Conservation (phyloP, 805 yeast species). For the Metschnikowia orientalis region DNA sequence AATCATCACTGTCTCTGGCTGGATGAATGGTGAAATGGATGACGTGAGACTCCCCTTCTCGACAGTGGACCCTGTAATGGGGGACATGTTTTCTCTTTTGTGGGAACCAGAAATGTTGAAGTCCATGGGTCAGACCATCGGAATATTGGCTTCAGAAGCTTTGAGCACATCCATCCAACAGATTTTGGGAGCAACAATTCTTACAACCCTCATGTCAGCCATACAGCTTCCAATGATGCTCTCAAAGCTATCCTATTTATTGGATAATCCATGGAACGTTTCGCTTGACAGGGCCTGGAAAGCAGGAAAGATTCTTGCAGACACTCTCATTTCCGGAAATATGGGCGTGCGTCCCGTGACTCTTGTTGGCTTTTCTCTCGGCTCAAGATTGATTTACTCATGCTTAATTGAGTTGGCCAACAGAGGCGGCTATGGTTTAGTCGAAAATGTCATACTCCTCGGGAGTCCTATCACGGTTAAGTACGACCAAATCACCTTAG, state of each 20-base stretch:
- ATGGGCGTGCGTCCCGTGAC: constrained; percentile 92
- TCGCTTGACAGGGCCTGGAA: constrained; percentile 96
- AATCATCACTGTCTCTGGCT: constrained; percentile 87
- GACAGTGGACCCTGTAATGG: constrained; percentile 96
- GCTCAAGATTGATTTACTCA: constrained; percentile 87
- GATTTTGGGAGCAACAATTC: constrained; percentile 83
- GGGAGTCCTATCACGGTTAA: constrained; percentile 86
- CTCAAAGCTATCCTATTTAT: constrained; percentile 78
- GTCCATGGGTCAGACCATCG: constrained; percentile 94
- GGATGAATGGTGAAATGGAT: constrained; percentile 95
- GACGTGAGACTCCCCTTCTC: constrained; percentile 95
- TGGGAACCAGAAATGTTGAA: constrained; percentile 99
- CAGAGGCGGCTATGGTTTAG: constrained; percentile 79
- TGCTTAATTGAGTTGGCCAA: constrained; percentile 83
- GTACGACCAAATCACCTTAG: constrained; percentile 69
- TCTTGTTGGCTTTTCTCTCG: constrained; percentile 87
- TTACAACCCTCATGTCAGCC: constrained; percentile 88
- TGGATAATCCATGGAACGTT: constrained; percentile 98
- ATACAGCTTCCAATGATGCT: constrained; percentile 89
- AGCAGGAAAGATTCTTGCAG: constrained; percentile 88
- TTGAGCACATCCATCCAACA: constrained; percentile 92
- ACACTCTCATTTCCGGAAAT: constrained; percentile 79
- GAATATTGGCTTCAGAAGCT: constrained; percentile 89
- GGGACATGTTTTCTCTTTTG: constrained; percentile 82
- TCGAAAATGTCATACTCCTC: constrained; percentile 82